Evolutionary conservation across 164 flowering plant genomes (phyloP).

Genomic region (Stephania yunnanensis): DNA sequence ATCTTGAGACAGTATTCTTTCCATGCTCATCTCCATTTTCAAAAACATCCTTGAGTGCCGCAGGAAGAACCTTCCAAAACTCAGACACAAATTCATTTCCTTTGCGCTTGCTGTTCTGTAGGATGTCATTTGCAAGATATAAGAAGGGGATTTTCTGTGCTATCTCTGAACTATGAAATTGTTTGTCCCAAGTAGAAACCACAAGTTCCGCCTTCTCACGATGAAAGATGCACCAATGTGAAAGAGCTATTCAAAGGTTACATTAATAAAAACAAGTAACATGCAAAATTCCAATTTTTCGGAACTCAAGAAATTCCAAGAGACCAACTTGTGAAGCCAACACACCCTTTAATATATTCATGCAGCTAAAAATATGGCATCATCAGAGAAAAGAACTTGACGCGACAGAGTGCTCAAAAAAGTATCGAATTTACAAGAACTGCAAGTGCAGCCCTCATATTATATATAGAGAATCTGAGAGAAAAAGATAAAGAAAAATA

Average conservation of each 20-base stretch:
- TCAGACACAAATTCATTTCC: constrained; percentile 89
- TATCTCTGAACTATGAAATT: constrained; percentile 59
- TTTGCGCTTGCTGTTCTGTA: constrained; percentile 92
- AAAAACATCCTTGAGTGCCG: constrained; percentile 62
- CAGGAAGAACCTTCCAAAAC: constrained; percentile 96
- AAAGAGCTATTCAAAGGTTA: constrained; percentile 57
- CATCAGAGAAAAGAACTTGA: neutral
- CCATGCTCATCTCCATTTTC: constrained; percentile 76
- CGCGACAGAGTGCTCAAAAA: neutral
- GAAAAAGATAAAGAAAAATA: neutral
- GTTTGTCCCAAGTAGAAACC: constrained; percentile 85
- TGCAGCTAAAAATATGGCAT: neutral
- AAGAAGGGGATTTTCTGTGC: constrained; percentile 69
- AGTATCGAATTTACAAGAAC: neutral
- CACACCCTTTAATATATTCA: neutral
- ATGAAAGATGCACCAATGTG: constrained; percentile 98
- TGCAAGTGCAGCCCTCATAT: neutral
- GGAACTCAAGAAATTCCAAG: neutral
- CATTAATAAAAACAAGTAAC: constrained; percentile 20
- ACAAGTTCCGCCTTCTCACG: constrained; percentile 78
- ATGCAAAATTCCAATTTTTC: neutral
- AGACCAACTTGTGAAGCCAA: neutral
- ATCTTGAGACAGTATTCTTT: constrained; percentile 68
- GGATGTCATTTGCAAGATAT: constrained; percentile 94
- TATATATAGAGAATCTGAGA: neutral